phyloP scores from a whole-genome alignment of 345 rosid genomes.

The Citrus australasica region DNA sequence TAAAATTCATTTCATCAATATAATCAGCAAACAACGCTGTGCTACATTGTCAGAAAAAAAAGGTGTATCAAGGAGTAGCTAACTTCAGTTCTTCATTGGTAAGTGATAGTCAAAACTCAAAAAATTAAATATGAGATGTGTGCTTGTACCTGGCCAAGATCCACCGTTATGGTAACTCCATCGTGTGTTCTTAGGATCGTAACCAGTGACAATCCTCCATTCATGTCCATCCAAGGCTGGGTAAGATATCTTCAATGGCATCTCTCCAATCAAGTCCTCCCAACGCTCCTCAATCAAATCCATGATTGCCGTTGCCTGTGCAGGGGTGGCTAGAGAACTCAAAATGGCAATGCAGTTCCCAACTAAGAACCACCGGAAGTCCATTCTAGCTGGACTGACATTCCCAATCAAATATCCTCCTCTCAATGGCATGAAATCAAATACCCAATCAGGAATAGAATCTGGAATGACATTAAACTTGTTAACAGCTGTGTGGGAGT shows the following conservation, averaged over 20 bases:
- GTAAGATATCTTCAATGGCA: constrained; percentile 50
- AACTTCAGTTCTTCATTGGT: not conserved
- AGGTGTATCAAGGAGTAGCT: not conserved
- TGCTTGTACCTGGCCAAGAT: constrained; percentile 46
- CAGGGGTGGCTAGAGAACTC: constrained; percentile 36
- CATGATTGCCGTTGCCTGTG: constrained; percentile 42
- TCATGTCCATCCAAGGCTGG: constrained; percentile 56
- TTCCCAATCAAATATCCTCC: constrained; percentile 46
- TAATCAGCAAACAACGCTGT: not conserved
- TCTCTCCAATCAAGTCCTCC: constrained; percentile 56
- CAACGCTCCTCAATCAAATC: constrained; percentile 46
- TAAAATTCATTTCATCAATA: not conserved
- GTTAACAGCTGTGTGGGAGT: constrained; percentile 54
- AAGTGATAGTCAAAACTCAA: not conserved
- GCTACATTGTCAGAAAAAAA: not conserved
- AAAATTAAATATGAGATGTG: not conserved
- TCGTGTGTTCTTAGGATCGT: constrained; percentile 52
- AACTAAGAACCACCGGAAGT: constrained; percentile 44
- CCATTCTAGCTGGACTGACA: constrained; percentile 52
- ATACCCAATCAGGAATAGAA: constrained; percentile 54
- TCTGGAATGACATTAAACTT: constrained; percentile 53
- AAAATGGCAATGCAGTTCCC: constrained; percentile 49
- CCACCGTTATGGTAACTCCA: constrained; percentile 67
- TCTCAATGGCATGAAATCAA: constrained; percentile 49
- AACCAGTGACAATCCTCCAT: constrained; percentile 50